phyloP scores from a whole-genome alignment of 306 rosid genomes.

The Prunus fruticosa region DNA sequence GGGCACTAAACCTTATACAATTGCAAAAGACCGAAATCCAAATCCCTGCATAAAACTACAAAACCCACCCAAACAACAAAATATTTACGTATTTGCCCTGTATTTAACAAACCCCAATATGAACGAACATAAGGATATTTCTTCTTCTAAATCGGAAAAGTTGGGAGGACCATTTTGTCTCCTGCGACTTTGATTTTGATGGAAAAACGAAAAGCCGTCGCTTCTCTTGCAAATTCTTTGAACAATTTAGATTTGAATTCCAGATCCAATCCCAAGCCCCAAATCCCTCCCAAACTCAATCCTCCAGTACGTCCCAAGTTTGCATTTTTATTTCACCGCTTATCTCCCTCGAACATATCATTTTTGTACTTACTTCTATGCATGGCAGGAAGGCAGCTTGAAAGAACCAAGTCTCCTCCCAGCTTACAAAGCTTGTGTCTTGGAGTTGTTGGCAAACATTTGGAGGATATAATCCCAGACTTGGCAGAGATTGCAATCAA shows the following conservation, averaged over 20 bases:
- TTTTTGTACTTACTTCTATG: not conserved
- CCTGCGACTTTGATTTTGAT: conserved; percentile 33
- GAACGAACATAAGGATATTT: not conserved
- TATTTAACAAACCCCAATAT: not conserved
- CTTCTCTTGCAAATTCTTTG: conserved; percentile 36
- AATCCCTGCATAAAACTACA: too few species aligned
- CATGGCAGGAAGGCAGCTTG: conserved; percentile 40
- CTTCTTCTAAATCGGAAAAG: not conserved
- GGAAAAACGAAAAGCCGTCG: conserved; percentile 53
- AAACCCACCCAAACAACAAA: too few species aligned
- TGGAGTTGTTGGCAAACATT: conserved; percentile 76
- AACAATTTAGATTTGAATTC: conserved; percentile 53
- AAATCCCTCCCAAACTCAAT: conserved; percentile 25
- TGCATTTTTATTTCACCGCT: not conserved
- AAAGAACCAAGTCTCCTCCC: conserved; percentile 55
- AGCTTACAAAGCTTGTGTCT: conserved; percentile 70
- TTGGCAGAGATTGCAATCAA: conserved; percentile 60
- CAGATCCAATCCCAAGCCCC: conserved; percentile 35
- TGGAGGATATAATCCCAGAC: conserved; percentile 75
- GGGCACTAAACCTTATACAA: too few species aligned
- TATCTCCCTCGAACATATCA: too few species aligned
- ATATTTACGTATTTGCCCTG: too few species aligned
- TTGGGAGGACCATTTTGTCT: not conserved
- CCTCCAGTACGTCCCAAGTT: conserved; percentile 32
- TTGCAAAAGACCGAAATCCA: too few species aligned